phyloP scores from a whole-genome alignment of 2,329 filamentous ascomycete species.

The Cordyceps javanica region DNA sequence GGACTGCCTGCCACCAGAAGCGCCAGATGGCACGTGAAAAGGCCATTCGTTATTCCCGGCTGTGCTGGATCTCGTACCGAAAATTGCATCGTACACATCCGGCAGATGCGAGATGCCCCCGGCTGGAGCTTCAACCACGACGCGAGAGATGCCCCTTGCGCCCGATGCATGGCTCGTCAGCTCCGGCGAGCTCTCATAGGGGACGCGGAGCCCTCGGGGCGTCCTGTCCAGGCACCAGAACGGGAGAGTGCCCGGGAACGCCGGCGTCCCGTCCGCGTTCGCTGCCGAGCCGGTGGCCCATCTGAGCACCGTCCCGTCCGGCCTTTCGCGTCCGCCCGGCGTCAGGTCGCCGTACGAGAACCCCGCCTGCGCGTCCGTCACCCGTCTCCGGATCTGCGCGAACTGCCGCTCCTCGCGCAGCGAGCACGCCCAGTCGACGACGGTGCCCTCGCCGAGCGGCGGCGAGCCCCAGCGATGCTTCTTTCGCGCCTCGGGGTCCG shows the following conservation, averaged over 20 bases:
- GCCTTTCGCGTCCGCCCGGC: conserved; percentile 46
- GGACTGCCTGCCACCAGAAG: conserved; percentile 9
- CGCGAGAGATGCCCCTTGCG: conserved; percentile 42
- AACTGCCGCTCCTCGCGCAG: conserved; percentile 31
- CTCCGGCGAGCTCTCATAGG: conserved; percentile 25
- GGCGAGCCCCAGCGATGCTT: conserved; percentile 55
- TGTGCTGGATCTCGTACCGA: conserved; percentile 4
- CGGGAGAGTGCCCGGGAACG: conserved; percentile 46
- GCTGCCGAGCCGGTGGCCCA: conserved; percentile 51
- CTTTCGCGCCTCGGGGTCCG: conserved; percentile 31
- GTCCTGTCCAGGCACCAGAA: conserved; percentile 64
- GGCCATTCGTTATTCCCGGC: conserved; percentile 3
- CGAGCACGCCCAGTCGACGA: conserved; percentile 58
- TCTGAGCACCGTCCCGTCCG: conserved; percentile 49
- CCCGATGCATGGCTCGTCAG: conserved; percentile 42
- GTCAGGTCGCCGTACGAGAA: conserved; percentile 43
- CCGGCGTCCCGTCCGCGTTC: conserved; percentile 16
- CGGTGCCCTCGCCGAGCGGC: conserved; percentile 40
- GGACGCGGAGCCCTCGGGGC: conserved; percentile 48
- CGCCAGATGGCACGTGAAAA: conserved; percentile 15
- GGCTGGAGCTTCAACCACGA: conserved; percentile 32
- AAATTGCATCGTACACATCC: conserved; percentile 25
- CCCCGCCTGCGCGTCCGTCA: conserved; percentile 25
- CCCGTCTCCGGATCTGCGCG: conserved; percentile 28
- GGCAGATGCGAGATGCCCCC: conserved; percentile 17